Evolutionary conservation across 2,329 filamentous ascomycete species (phyloP).

Genomic region (Didymella glomerata): DNA sequence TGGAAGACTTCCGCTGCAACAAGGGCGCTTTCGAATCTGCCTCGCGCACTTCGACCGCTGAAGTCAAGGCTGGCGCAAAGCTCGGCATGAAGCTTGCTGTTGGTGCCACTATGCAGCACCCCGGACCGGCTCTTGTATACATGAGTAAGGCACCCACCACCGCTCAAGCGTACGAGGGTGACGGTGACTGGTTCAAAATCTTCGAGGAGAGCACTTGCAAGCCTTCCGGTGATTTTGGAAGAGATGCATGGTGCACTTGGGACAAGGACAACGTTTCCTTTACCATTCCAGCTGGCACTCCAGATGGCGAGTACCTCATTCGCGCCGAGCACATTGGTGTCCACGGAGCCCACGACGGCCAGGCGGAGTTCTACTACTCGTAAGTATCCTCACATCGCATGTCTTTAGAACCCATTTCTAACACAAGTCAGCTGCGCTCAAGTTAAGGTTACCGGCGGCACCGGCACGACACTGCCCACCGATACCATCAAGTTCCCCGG

Average conservation of each 20-base stretch:
- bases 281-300: neutral
- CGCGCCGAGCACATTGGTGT: slow-evolving; percentile 56
- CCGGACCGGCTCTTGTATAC: neutral
- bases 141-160: neutral
- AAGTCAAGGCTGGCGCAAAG: neutral
- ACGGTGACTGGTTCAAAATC: neutral
- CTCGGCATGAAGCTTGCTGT: neutral
- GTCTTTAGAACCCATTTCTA: neutral
- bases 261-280: neutral
- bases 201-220: neutral
- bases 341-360: slow-evolving; percentile 45
- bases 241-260: neutral
- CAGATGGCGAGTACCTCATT: slow-evolving; percentile 54
- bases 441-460: slow-evolving; percentile 50
- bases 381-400: neutral
- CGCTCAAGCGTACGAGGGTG: neutral
- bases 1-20: slow-evolving; percentile 32
- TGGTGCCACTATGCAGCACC: neutral
- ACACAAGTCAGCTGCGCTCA: slow-evolving; percentile 48
- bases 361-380: slow-evolving; percentile 53
- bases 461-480: slow-evolving; percentile 35
- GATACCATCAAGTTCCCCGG: slow-evolving; percentile 52
- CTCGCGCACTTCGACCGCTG: neutral
- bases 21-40: neutral
- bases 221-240: neutral